phyloP scores from a whole-genome alignment of 2,329 filamentous ascomycete species.

The Pseudopyrenochaeta lycopersici region DNA sequence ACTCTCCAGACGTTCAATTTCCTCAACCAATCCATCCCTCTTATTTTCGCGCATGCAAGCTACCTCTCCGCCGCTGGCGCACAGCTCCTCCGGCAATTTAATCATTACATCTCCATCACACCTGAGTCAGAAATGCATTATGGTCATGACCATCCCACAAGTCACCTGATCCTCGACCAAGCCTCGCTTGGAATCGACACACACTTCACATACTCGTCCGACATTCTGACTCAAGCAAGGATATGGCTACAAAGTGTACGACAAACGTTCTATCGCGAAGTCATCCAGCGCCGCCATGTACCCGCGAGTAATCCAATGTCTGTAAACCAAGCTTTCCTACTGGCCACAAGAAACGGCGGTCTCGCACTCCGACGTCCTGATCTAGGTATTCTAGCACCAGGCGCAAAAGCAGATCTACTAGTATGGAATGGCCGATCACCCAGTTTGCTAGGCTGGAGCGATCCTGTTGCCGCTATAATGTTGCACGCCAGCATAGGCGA shows the following conservation, averaged over 20 bases:
- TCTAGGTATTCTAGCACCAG: constrained; percentile 59
- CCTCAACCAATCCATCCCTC: constrained; percentile 47
- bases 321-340: constrained; percentile 63
- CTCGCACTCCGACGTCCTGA: constrained; percentile 62
- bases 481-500: constrained; percentile 65
- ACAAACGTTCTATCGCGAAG: constrained; percentile 49
- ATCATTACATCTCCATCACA: constrained; percentile 66
- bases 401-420: constrained; percentile 65
- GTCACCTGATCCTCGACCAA: constrained; percentile 60
- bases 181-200: constrained; percentile 64
- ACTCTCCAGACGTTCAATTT: constrained; percentile 19
- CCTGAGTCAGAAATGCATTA: constrained; percentile 52
- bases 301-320: constrained; percentile 62
- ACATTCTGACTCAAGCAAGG: constrained; percentile 58
- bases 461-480: constrained; percentile 66
- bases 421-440: constrained; percentile 62
- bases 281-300: constrained; percentile 54
- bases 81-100: constrained; percentile 56
- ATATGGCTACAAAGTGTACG: constrained; percentile 63
- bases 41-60: constrained; percentile 63
- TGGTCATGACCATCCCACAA: constrained; percentile 61
- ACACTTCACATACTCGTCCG: constrained; percentile 61
- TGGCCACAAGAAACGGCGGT: constrained; percentile 63
- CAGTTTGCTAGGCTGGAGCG: constrained; percentile 62
- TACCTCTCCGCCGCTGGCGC: constrained; percentile 55